These are phyloP conservation scores for Chaetomium olivaceum DNA, from an alignment of 2,329 filamentous ascomycete genomes.

Conservation along the genomic window DNA sequence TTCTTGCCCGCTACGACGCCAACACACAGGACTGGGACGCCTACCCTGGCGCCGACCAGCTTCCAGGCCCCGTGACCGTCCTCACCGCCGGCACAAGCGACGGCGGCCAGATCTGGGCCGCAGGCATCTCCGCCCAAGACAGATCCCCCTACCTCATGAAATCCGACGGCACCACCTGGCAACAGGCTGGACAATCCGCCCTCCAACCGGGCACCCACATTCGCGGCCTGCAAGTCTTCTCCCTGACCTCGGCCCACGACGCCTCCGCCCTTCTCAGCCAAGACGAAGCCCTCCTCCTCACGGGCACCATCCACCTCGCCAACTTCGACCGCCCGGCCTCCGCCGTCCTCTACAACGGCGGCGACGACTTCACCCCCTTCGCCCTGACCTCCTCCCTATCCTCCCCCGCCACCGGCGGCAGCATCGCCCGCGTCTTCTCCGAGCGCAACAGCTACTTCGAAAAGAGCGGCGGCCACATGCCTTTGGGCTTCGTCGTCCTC, in stretches of 20 bases:
- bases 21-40: conserved; percentile 65
- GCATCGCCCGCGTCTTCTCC: conserved; percentile 79
- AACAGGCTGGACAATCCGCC: conserved; percentile 56
- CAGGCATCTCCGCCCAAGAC: conserved; percentile 67
- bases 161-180: conserved; percentile 74
- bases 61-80: conserved; percentile 79
- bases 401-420: conserved; percentile 65
- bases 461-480: conserved; percentile 57
- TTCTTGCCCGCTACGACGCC: conserved; percentile 72
- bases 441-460: conserved; percentile 77
- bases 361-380: conserved; percentile 71
- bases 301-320: conserved; percentile 77
- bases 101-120: conserved; percentile 75
- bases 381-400: conserved; percentile 66
- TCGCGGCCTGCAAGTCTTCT: conserved; percentile 78
- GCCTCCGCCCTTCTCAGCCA: conserved; percentile 63
- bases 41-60: conserved; percentile 60
- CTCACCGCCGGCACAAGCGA: conserved; percentile 73
- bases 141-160: conserved; percentile 78
- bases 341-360: conserved; percentile 82
- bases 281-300: conserved; percentile 74
- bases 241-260: conserved; percentile 67
- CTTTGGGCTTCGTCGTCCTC: conserved; percentile 75
- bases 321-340: conserved; percentile 74
- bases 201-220: conserved; percentile 69